A percentile compares a stretch with the other conserved stretches of the same genome.
Evolutionary conservation across 805 yeast genomes (phyloP).

Genomic region (Saccharomyces mikatae): DNA sequence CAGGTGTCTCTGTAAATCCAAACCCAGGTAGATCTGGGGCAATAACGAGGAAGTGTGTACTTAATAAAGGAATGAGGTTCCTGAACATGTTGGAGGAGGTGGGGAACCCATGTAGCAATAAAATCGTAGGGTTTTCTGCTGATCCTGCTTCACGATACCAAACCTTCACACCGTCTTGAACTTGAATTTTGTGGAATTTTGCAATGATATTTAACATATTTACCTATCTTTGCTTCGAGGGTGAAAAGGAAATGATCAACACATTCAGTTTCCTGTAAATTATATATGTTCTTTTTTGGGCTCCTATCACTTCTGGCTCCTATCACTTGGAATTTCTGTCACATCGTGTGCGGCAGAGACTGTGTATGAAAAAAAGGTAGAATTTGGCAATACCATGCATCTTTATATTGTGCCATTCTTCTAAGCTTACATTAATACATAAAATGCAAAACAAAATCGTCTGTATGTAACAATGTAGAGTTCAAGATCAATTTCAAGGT

Average conservation of each 20-base stretch:
- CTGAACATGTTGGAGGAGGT: conserved; percentile 37
- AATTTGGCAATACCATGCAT: too few relatives aligned
- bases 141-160: conserved; percentile 37
- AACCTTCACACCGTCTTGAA: conserved; percentile 21
- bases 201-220: neutral
- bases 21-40: conserved; percentile 42
- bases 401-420: too few relatives aligned
- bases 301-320: neutral
- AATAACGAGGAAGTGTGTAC: conserved; percentile 32
- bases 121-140: conserved; percentile 27
- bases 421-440: too few relatives aligned
- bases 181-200: conserved; percentile 1
- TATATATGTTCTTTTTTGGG: neutral
- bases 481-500: too few relatives aligned
- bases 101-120: conserved; percentile 40
- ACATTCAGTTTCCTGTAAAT: neutral
- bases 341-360: neutral
- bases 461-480: too few relatives aligned
- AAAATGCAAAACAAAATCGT: too few relatives aligned
- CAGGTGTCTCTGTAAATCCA: conserved; percentile 33
- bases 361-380: too few relatives aligned
- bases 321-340: neutral
- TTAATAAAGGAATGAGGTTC: conserved; percentile 32
- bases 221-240: neutral
- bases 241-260: neutral